Base-by-base conservation (phyloP, 192 early-diverging fungal genomes). In the Mortierella hygrophila region DNA sequence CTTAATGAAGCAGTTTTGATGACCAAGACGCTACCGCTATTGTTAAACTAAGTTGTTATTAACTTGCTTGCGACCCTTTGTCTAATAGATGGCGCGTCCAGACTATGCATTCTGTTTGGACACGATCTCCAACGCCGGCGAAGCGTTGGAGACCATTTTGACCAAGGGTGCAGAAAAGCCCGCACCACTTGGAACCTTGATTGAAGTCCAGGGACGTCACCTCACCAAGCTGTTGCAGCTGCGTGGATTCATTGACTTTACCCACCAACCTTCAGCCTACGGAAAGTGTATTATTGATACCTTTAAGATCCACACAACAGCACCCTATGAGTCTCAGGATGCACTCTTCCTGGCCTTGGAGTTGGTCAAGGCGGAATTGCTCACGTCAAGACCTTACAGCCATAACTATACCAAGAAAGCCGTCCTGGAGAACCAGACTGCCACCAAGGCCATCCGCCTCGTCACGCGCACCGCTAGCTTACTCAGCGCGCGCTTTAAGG, bases 401-500 rank as follows among this genome's bases (percentile, higher is more conserved):
- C 86, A 82, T 68, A 80, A 77, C 7, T 93, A 92, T 75, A 79
- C 68, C 60, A 82, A 85, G 76, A 78, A 77, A n/a, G 32, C 63
- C 38, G 88, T 52, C 26, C 85, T 89, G 6, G 89, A 90, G 11
- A 82, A 88, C 60, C 91, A 90, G 37, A 54, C 83, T 40, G 82
- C 88, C 13, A 76, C 68, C 47, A 81, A 79, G 52, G 73, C 80
- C 21, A 78, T 91, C 15, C 85, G 88, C 15, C 82, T 94, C 16
- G 83, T 94, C 47, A 86, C 94, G 23, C 88, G 93, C 57, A 83
- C 90, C 1, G 38, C 92, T 3, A 90, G 91, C 68, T 80, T 94
- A 60, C 52, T 94, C 46, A 85, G 92, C 18, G 88, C 89, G 63
- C 83, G 88, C 23, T 92, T 93, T 68, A 93, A 93, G 90, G 92